Evolutionary conservation across 768 basidiomycete genomes (phyloP), one percentile per base, ranked within the genome.

Genomic region (Xerocomus brunneocitrinus): DNA sequence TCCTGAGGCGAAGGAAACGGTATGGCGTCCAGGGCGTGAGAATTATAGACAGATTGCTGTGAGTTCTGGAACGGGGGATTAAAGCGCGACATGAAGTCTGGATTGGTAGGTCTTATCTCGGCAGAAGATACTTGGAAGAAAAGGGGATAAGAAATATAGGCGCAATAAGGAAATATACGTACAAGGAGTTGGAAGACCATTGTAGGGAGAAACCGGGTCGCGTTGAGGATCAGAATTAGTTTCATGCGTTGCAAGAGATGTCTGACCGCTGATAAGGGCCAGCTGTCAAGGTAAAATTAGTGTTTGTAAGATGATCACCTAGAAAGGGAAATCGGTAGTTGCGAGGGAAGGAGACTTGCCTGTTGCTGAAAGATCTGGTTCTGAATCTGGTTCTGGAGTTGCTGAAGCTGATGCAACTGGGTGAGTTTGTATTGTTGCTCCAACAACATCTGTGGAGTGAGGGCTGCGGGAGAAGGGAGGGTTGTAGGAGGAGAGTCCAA

Each of bases 301-400:
- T 45, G 54, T 54, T 54, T 34, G 40, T 34, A n/a, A 45, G 28
- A 42, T 50, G 47, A 57, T 56, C 50, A 49, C 3, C 51, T 30
- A 2, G 16, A 8, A 45, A 42, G 44, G 39, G 45, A 39, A 55
- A 54, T 49, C 44, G 38, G 50, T 47, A 45, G 52, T 44, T 22
- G 39, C 34, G 42, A 30, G 27, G 38, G 50, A 48, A 52, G 51
- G 45, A 46, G 47, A 65, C 80, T 56, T 52, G 87, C 91, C 84
- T 93, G 91, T 65, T 93, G 91, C 63, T 93, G 91, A 54, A 92
- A 89, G 55, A 91, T 88, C 74, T 91, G 87, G 53, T 84, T 84
- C 66, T 94, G 89, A 53, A 91, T 88, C 72, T 91, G 87, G 54
- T 86, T 84, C 64, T 94, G 89, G 12, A 86, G 74, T 66, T 88